Evolutionary conservation across 805 yeast genomes (phyloP).

Genomic region (Pichia nanzhaoensis): DNA sequence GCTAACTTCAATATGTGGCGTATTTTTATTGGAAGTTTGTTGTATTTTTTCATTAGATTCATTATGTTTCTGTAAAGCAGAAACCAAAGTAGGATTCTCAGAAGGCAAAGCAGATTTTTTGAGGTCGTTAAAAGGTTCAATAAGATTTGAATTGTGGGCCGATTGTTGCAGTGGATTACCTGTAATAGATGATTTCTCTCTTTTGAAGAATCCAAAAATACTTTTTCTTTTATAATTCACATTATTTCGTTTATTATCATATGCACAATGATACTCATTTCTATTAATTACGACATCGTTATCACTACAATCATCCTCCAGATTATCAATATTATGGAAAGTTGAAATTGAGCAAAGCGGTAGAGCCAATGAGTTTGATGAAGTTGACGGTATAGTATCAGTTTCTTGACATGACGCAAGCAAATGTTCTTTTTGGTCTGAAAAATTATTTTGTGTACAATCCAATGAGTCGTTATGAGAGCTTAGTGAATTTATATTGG

Average conservation of each 20-base stretch:
- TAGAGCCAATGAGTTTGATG: no score
- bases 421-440: background rate
- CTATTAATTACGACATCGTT: background rate
- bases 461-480: constrained; percentile 1
- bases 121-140: no score
- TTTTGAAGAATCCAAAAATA: constrained; percentile 5
- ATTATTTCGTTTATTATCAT: background rate
- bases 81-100: no score
- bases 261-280: background rate
- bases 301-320: background rate
- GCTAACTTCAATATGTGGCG: background rate
- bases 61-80: background rate
- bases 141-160: no score
- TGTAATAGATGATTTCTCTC: background rate
- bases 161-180: no score
- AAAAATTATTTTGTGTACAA: background rate
- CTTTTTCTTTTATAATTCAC: constrained; percentile 2
- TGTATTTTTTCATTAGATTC: background rate
- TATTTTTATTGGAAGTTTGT: background rate
- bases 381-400: background rate
- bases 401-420: constrained; percentile 7
- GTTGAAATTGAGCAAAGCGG: no score
- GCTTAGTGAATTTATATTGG: background rate
- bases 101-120: no score
- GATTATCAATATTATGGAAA: background rate